Evolutionary conservation across 257 asterid species (phyloP), one percentile per base, ranked within the genome.

Genomic region (Apocynum venetum): DNA sequence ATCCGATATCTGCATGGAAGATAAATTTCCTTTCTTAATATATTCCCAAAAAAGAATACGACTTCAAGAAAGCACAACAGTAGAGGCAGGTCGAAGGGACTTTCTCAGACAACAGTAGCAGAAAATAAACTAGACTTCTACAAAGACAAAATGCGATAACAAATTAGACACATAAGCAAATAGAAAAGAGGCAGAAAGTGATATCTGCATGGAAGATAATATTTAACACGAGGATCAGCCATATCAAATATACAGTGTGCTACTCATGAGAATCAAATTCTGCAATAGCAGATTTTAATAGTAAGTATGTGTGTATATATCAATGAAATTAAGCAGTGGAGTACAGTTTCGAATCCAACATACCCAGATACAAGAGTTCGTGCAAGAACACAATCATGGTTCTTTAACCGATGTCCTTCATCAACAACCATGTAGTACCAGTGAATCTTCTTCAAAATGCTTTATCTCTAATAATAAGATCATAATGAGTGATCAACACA

Each of bases 401-500:
- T 96, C 85, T 96, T 93, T 65, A 96, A 90, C 53, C 98, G 91
- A 84, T 96, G 99, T 52, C 99, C 99, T 90, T 96, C 99, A 52
- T 96, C 99, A 82, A 96, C 96, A 79, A 96, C 85, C 91, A 96
- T 86, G 89, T 96, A 96, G 86, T 87, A 19, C 99, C 98, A 96
- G 79, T 89, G 93, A 81, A 91, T 93, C 84, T 96, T 93, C 90
- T 82, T 96, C 85, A 96, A 82, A 90, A 91, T 80, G 96, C 85
- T 87, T 90, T 93, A 87, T 96, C 99, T 86, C 98, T 90, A 79
- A 93, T 96, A 64, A 96, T 88, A 80, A 96, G 97, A 84, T 96
- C 99, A 76, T 96, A 96, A 88, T 93, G 99, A 46, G 99, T 96
- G 73, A 96, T 89, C 90, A 96, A 75, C 75, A 93, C 99, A 84